A percentile compares a stretch with the other conserved stretches of the same genome.
These are phyloP conservation scores for Candida sanyaensis DNA, from an alignment of 1,139 yeast species.

Conservation along the genomic window DNA sequence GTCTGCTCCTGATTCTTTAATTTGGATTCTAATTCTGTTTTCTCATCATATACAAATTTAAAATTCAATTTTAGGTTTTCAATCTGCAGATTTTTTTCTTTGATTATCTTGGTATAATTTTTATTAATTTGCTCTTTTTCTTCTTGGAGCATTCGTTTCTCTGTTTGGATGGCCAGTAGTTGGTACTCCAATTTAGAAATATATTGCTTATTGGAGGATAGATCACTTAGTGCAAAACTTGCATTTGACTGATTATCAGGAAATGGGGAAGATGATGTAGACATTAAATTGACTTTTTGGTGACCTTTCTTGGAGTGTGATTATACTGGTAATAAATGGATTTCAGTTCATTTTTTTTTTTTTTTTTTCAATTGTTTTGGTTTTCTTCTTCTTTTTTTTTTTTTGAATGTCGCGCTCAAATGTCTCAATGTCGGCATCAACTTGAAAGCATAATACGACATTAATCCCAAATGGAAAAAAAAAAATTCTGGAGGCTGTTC, in stretches of 20 bases:
- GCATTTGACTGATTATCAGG: slow-evolving; percentile 15
- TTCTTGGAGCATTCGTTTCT: slow-evolving; percentile 35
- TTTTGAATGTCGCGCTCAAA: neutral
- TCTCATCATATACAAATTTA: slow-evolving; percentile 56
- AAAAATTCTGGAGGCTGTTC: neutral
- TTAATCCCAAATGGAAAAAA: neutral
- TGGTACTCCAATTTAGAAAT: slow-evolving; percentile 34
- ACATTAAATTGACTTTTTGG: slow-evolving; percentile 1
- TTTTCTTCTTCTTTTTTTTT: neutral
- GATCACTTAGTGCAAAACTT: neutral
- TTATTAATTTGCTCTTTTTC: slow-evolving; percentile 28
- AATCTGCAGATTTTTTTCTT: slow-evolving; percentile 33
- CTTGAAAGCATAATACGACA: neutral
- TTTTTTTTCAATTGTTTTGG: neutral
- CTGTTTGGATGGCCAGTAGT: slow-evolving; percentile 31
- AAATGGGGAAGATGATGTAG: slow-evolving; percentile 19
- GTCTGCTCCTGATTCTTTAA: slow-evolving; percentile 49
- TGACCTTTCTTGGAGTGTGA: neutral
- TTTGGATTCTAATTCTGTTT: slow-evolving; percentile 56
- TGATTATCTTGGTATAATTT: slow-evolving; percentile 31
- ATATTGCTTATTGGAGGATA: slow-evolving; percentile 11
- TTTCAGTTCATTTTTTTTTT: no score
- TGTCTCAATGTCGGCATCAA: neutral
- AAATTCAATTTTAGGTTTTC: slow-evolving; percentile 52
- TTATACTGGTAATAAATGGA: no score